A percentile compares a stretch with the other conserved stretches of the same genome.
Conservation (phyloP, 495 filamentous ascomycete genomes). For the Neurospora sp. region DNA sequence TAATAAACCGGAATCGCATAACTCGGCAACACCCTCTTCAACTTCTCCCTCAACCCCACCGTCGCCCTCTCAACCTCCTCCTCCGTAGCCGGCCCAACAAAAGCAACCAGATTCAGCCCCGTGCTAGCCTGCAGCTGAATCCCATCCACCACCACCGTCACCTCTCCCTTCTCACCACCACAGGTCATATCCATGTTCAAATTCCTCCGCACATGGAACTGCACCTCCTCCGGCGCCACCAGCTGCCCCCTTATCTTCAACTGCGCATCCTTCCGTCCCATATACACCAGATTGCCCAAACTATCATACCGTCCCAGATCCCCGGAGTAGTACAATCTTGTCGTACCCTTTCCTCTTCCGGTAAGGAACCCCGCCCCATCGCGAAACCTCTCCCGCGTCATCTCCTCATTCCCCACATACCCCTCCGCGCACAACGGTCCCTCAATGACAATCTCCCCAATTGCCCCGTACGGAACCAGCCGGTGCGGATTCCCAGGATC, state of each 20-base stretch:
- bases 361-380: neutral
- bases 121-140: conserved; percentile 25
- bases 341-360: no score
- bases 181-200: conserved; percentile 1
- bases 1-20: conserved; percentile 56
- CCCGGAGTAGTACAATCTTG: conserved; percentile 63
- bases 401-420: no score
- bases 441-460: conserved; percentile 11
- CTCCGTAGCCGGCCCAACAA: conserved; percentile 12
- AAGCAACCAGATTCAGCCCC: conserved; percentile 29
- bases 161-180: conserved; percentile 8
- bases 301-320: conserved; percentile 54
- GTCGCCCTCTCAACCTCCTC: conserved; percentile 13
- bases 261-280: conserved; percentile 55
- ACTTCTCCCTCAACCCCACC: conserved; percentile 11
- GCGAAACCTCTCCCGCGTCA: neutral
- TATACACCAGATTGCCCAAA: conserved; percentile 38
- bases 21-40: conserved; percentile 25
- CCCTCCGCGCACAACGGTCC: no score
- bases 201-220: conserved; percentile 40
- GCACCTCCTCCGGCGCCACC: conserved; percentile 56
- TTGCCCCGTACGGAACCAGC: conserved; percentile 2
- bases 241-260: conserved; percentile 58
- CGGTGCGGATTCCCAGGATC: neutral
- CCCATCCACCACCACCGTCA: conserved; percentile 29